phyloP scores from a whole-genome alignment of 176 grass and related monocot species.

The Oryza meridionalis region DNA sequence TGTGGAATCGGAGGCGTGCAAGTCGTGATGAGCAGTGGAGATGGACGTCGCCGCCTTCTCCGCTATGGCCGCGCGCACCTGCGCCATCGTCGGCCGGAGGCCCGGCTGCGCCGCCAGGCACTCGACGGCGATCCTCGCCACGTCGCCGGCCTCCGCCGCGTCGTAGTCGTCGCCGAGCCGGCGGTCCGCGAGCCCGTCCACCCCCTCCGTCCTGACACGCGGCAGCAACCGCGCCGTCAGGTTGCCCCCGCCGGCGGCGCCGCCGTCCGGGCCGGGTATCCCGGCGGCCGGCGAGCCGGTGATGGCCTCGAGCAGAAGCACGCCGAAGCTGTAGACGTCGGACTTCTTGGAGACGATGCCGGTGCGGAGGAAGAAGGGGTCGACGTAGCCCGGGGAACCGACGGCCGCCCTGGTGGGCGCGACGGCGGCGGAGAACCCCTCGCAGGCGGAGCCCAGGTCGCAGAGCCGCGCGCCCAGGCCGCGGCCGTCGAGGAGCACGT shows the following conservation, averaged over 20 bases:
- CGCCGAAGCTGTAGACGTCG: constrained; percentile 91
- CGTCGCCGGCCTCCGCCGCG: constrained; percentile 44
- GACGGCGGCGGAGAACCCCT: constrained; percentile 76
- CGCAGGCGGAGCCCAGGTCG: constrained; percentile 82
- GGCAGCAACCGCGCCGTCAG: constrained; percentile 51
- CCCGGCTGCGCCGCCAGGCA: constrained; percentile 62
- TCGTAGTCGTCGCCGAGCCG: constrained; percentile 45
- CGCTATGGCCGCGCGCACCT: constrained; percentile 48
- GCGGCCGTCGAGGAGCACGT: constrained; percentile 66
- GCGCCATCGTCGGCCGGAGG: constrained; percentile 65
- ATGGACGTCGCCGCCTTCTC: constrained; percentile 55
- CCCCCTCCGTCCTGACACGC: constrained; percentile 16
- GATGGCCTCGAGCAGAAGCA: constrained; percentile 69
- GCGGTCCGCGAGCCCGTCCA: constrained; percentile 54
- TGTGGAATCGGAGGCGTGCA: not conserved
- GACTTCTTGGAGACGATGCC: constrained; percentile 79
- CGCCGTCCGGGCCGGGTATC: too few species aligned
- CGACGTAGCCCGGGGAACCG: constrained; percentile 82
- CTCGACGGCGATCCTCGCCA: constrained; percentile 50
- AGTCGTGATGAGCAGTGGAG: not conserved
- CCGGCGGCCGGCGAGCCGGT: constrained; percentile 62
- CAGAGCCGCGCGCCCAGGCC: constrained; percentile 49
- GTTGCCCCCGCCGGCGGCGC: constrained; percentile 15
- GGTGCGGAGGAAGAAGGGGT: constrained; percentile 88
- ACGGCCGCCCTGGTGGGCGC: constrained; percentile 40